Percentiles rank a stretch among this genome's conserved stretches.
Evolutionary conservation across 2,329 filamentous ascomycete genomes (phyloP).

Genomic region (Mollisia scopiformis): DNA sequence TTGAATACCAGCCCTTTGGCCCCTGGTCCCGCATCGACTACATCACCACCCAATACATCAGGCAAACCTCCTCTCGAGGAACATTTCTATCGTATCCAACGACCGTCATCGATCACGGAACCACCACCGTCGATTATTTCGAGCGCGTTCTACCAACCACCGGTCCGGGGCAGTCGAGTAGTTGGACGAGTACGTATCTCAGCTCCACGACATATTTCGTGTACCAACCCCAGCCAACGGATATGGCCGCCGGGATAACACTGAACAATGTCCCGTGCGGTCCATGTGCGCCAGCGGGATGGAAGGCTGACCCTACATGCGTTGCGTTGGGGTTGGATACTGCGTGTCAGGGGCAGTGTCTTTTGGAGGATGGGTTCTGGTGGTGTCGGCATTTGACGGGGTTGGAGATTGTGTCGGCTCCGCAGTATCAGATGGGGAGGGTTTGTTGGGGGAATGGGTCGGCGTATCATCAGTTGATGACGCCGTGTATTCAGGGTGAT

Average conservation of each 20-base stretch:
- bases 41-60: no score
- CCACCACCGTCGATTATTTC: no score
- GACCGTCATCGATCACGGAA: no score
- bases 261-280: not conserved
- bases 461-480: not conserved
- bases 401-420: not conserved
- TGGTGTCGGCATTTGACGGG: not conserved
- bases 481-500: not conserved
- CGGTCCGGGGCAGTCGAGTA: no score
- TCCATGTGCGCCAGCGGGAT: not conserved
- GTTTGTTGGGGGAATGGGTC: not conserved
- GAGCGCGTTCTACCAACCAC: no score
- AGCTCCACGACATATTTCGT: no score
- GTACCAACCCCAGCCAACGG: not conserved
- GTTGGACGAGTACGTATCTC: no score
- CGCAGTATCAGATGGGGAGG: not conserved
- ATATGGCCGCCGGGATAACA: not conserved
- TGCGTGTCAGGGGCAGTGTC: not conserved
- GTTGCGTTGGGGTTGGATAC: not conserved
- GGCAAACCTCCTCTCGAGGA: no score
- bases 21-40: no score
- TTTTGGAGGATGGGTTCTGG: not conserved
- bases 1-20: no score
- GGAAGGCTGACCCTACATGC: not conserved
- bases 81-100: no score